Base-by-base conservation (phyloP, 768 basidiomycete species). In the Chlorophyllum brunneum region DNA sequence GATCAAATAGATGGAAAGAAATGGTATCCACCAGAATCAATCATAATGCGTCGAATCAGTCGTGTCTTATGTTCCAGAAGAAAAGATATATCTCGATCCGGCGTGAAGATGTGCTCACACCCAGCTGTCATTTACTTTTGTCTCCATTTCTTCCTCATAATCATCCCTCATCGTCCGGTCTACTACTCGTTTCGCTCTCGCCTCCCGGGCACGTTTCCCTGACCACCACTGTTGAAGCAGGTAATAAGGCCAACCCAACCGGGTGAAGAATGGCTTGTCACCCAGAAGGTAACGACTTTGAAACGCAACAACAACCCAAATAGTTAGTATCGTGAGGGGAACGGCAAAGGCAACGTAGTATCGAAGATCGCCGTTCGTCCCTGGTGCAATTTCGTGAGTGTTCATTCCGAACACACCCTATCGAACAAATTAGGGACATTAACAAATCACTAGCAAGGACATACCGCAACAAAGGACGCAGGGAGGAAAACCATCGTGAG, bases 341-440 rank as follows among this genome's bases (percentile, higher is more conserved):
- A 82, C 30, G 1, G 80, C 74, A 1, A 65, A 65, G 31, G 56
- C 74, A 18, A 74, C 53, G 53, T 80, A 85, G 52, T 74, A 71
- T 2, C 54, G 15, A 5, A 82, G 55, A 3, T 74, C 76, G 34
- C 71, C 76, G 0, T 53, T 16, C 1, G 75, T 70, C 15, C 61
- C 48, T 0, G 53, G 65, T 24, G 61, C 66, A 44, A 83, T 68
- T 61, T 78, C 73, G 27, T 45, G 33, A 10, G 84, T 67, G 56
- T 83, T 84, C 82, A 83, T 83, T 10, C 82, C 78, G 48, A 83
- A 83, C 6, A 82, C 63, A 33, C 67, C 73, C 82, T 82, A 50
- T 2, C 3, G 39, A 11, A 23, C n/a, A 24, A 40, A 36, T 20
- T 29, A 18, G 37, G 26, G 36, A 27, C 22, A 23, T 10, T 23